phyloP scores from a whole-genome alignment of 1,139 yeast species.

The Sugiyamaella castrensis region DNA sequence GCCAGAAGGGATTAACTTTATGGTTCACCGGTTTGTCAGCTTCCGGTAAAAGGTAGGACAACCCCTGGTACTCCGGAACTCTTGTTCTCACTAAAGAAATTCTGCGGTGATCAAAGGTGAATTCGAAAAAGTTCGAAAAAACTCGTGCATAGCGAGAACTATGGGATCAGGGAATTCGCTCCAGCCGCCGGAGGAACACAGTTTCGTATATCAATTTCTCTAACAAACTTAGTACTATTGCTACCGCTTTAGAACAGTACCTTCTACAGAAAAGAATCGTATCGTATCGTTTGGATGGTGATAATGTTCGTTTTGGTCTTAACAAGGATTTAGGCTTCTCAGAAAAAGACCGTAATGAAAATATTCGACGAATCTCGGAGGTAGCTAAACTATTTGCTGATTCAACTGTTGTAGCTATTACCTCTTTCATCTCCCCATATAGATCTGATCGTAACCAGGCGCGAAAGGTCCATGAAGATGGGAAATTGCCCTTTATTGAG shows the following conservation, averaged over 20 bases:
- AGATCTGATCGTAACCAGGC: conserved; percentile 80
- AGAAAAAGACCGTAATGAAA: conserved; percentile 89
- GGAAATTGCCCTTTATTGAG: conserved; percentile 79
- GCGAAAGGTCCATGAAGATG: conserved; percentile 74
- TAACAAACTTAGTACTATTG: conserved; percentile 58
- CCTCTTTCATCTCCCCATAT: conserved; percentile 92
- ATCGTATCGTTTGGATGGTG: conserved; percentile 91
- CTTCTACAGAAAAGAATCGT: conserved; percentile 59
- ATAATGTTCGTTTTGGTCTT: conserved; percentile 87
- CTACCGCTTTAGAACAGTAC: conserved; percentile 87
- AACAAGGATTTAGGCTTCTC: conserved; percentile 93
- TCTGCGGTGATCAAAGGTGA: background rate
- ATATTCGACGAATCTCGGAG: conserved; percentile 90
- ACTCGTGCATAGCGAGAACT: too few relatives aligned
- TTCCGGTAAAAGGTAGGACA: conserved; percentile 64
- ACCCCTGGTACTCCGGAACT: conserved; percentile 2
- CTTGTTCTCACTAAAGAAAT: conserved; percentile 7
- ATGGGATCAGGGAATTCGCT: background rate
- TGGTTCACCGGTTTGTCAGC: conserved; percentile 97
- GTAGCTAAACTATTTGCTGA: conserved; percentile 92
- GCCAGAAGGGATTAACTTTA: conserved; percentile 83
- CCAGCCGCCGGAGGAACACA: background rate
- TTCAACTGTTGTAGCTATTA: conserved; percentile 76
- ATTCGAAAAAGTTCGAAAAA: too few relatives aligned
- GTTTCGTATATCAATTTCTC: background rate